Evolutionary conservation across 139 green algal genomes (phyloP), one percentile per base, ranked within the genome.

Genomic region (Chlorella sp.): DNA sequence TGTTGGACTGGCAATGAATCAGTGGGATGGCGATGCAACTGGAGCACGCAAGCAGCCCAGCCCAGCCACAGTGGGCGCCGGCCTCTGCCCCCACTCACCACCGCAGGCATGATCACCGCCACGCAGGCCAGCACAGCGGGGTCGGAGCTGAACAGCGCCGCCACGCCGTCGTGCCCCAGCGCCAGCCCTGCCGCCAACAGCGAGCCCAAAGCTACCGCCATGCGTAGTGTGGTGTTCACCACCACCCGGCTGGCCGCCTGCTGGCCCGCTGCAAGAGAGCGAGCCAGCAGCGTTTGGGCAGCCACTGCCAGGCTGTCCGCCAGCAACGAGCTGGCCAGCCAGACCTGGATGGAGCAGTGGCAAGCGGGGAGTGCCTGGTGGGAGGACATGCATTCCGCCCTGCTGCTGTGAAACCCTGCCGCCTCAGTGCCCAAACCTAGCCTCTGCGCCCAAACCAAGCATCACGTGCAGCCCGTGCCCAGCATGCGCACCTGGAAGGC

Each of bases 241-340:
- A 96, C 84, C 62, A 58, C 4, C 30, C 44, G 51, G 1, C 54
- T 70, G 3, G 67, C 73, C 4, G 68, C 41, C 32, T 40, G 9
- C 7, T 91, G 76, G 56, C 86, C 81, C 24, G 88, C 79, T 0
- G 90, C 90, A 36, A 95, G 32, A 30, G 85, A 86, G 14, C 86
- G 84, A 1, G 92, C 94, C 80, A 97, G 73, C 54, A 98, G 87
- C 14, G 92, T 87, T 88, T 98, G 94, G 2, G 93, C 92, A 0
- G 95, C 94, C 11, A 98, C 92, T 26, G 95, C 94, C 60, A 98
- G 88, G 48, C 88, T 86, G 84, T 98, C 94, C 9, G 93, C 90
- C 60, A 96, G 83, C 76, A 98, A 86, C 43, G 82, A 92, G 60
- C 85, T 90, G 3, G 92, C 92, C 65, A 96, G 87, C 94, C 94